Evolutionary conservation across 768 basidiomycete species (phyloP).

Genomic region (Russula lepida): DNA sequence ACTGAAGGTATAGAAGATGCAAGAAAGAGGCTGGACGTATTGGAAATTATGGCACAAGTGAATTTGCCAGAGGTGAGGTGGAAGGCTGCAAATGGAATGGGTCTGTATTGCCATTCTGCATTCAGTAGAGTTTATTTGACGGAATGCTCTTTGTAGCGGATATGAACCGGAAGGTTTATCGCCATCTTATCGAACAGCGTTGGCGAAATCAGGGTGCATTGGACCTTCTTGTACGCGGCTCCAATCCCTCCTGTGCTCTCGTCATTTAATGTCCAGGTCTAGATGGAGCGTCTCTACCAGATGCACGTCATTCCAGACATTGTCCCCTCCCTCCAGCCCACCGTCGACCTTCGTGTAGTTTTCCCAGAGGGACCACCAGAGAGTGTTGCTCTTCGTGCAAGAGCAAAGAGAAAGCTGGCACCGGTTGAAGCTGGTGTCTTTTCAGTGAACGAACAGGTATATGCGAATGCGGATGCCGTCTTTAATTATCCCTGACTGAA

Average conservation of each 20-base stretch:
- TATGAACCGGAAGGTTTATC: conserved; percentile 58
- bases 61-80: conserved; percentile 82
- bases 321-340: conserved; percentile 60
- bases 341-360: conserved; percentile 63
- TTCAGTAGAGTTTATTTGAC: background rate
- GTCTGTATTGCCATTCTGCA: conserved; percentile 34
- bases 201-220: conserved; percentile 83
- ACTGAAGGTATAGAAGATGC: conserved; percentile 23
- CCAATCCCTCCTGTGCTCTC: background rate
- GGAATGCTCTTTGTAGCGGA: conserved; percentile 37
- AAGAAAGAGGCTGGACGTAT: conserved; percentile 40
- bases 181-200: conserved; percentile 72
- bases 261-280: background rate
- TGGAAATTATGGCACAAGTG: conserved; percentile 73
- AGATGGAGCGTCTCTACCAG: conserved; percentile 92
- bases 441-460: conserved; percentile 59
- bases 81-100: conserved; percentile 70
- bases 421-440: conserved; percentile 66
- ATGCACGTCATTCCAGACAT: conserved; percentile 90
- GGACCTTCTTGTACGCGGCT: conserved; percentile 61
- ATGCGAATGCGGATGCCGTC: conserved; percentile 12
- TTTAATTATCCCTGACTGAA: background rate
- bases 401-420: conserved; percentile 26
- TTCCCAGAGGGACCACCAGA: conserved; percentile 35
- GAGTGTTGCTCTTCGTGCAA: conserved; percentile 23